A percentile compares a stretch with the other conserved stretches of the same genome.
phyloP scores from a whole-genome alignment of 1,139 yeast species.

The Lodderomyces margitis region DNA sequence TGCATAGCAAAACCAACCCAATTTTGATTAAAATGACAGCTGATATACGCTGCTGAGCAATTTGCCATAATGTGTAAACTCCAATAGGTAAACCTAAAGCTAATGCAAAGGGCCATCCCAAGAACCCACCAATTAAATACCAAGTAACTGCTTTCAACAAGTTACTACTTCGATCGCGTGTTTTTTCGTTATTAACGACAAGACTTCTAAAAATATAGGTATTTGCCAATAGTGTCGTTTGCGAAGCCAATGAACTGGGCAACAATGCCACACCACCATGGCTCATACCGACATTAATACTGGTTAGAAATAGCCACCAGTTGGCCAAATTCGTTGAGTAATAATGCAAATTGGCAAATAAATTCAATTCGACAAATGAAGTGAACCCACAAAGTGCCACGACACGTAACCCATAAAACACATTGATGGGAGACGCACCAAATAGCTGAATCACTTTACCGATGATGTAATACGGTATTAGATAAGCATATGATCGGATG shows the following conservation, averaged over 20 bases:
- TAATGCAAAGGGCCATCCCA: constrained; percentile 92
- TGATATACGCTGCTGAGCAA: constrained; percentile 1
- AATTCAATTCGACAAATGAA: constrained; percentile 49
- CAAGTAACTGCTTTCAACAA: constrained; percentile 42
- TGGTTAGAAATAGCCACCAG: constrained; percentile 56
- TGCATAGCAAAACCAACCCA: constrained; percentile 19
- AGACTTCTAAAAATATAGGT: constrained; percentile 31
- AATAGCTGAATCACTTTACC: constrained; percentile 10
- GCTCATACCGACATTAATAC: constrained; percentile 62
- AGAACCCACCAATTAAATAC: constrained; percentile 64
- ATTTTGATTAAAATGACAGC: constrained; percentile 20
- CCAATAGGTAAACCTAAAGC: constrained; percentile 64
- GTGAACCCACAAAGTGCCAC: constrained; percentile 53
- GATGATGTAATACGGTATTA: constrained; percentile 51
- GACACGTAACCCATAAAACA: constrained; percentile 56
- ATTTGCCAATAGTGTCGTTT: constrained; percentile 53
- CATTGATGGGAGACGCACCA: constrained; percentile 6
- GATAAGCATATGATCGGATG: constrained; percentile 80
- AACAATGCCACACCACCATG: constrained; percentile 84
- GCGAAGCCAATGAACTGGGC: constrained; percentile 87
- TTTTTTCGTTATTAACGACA: neutral
- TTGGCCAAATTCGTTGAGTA: constrained; percentile 43
- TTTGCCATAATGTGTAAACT: constrained; percentile 23
- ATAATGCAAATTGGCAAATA: constrained; percentile 44
- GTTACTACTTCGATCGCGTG: constrained; percentile 6